Percentiles rank a stretch among this genome's conserved stretches.
These are phyloP conservation scores for Zymoseptoria pseudotritici DNA, from an alignment of 2,329 filamentous ascomycete genomes.

Conservation along the genomic window DNA sequence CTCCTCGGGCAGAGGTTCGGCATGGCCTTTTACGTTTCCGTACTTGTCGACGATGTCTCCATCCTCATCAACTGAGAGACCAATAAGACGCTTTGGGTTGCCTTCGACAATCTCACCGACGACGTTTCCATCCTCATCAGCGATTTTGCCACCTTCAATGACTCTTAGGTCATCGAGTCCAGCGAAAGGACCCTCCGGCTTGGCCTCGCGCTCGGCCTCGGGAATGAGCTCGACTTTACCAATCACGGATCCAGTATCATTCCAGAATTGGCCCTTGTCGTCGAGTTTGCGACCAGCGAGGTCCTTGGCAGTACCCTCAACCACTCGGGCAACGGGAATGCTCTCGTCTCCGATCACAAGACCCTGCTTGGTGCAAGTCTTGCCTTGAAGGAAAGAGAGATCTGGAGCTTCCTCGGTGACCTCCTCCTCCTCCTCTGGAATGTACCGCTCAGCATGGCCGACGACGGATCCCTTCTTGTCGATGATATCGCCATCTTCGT, in stretches of 20 bases:
- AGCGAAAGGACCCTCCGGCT: conserved; percentile 45
- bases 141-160: conserved; percentile 41
- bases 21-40: conserved; percentile 51
- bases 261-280: conserved; percentile 63
- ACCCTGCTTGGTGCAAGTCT: conserved; percentile 44
- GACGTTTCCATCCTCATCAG: conserved; percentile 44
- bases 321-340: conserved; percentile 52
- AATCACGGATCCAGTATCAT: conserved; percentile 64
- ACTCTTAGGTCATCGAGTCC: conserved; percentile 44
- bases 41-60: conserved; percentile 74
- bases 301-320: conserved; percentile 58
- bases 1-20: conserved; percentile 48
- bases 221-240: conserved; percentile 61
- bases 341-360: conserved; percentile 45
- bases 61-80: conserved; percentile 70
- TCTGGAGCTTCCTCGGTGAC: conserved; percentile 40
- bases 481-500: conserved; percentile 47
- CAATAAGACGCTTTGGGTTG: conserved; percentile 58
- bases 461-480: conserved; percentile 48
- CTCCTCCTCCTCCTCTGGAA: conserved; percentile 57
- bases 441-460: conserved; percentile 47
- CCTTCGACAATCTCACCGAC: conserved; percentile 49
- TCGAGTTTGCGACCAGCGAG: conserved; percentile 64
- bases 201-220: conserved; percentile 52
- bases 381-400: conserved; percentile 40